Evolutionary conservation across 805 yeast genomes (phyloP).

Genomic region (Metschnikowia koreensis): DNA sequence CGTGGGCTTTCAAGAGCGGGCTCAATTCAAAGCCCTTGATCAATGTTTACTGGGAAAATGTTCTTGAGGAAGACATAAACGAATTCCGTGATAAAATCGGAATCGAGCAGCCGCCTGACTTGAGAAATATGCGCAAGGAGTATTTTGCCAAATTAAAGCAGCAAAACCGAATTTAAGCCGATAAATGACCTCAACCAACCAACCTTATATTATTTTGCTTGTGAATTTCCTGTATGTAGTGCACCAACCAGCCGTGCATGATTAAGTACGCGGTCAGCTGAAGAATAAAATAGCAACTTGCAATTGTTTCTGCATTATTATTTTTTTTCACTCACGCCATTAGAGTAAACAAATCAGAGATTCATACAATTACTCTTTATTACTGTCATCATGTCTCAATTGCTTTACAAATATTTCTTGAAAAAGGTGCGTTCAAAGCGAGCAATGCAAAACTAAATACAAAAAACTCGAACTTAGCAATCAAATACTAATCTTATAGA

Average conservation of each 20-base stretch:
- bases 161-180: conserved; percentile 9
- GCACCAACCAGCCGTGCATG: neutral
- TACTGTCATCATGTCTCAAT: conserved; percentile 24
- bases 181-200: neutral
- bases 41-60: conserved; percentile 89
- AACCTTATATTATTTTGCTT: neutral
- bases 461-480: neutral
- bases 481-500: conserved; percentile 17
- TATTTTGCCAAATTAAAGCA: conserved; percentile 26
- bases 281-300: conserved; percentile 4
- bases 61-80: conserved; percentile 66
- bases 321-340: too few species aligned
- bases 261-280: conserved; percentile 1
- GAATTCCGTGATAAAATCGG: conserved; percentile 72
- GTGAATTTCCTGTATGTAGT: conserved; percentile 5
- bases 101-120: conserved; percentile 70
- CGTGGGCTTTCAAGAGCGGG: conserved; percentile 84
- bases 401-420: conserved; percentile 35
- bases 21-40: conserved; percentile 70
- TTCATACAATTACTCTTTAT: too few species aligned
- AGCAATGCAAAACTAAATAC: conserved; percentile 8
- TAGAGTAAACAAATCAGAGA: too few species aligned
- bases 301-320: neutral
- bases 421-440: conserved; percentile 33
- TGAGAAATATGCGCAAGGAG: conserved; percentile 59